A percentile compares a stretch with the other conserved stretches of the same genome.
Conservation (phyloP, 805 yeast species). For the Saccharomycopsis lassenensis region DNA sequence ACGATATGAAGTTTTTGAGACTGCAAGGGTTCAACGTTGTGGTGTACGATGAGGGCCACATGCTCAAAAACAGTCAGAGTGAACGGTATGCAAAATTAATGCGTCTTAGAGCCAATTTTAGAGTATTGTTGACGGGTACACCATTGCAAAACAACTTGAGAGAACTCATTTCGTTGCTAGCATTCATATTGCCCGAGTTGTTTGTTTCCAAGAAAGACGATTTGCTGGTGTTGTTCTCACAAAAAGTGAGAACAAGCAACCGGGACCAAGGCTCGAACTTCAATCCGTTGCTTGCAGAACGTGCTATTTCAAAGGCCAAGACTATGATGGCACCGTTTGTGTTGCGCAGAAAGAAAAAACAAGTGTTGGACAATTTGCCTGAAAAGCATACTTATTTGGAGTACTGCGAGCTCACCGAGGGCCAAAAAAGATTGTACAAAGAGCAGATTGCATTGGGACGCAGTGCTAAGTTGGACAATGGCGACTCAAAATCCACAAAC, state of each 20-base stretch:
- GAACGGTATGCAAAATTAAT: slow-evolving; percentile 83
- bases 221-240: slow-evolving; percentile 72
- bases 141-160: slow-evolving; percentile 89
- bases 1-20: slow-evolving; percentile 70
- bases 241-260: slow-evolving; percentile 63
- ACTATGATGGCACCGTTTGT: slow-evolving; percentile 99
- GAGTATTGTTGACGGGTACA: slow-evolving; percentile 88
- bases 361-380: slow-evolving; percentile 85
- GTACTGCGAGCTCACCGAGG: slow-evolving; percentile 49
- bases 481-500: slow-evolving; percentile 40
- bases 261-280: slow-evolving; percentile 27
- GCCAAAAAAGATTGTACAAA: slow-evolving; percentile 51
- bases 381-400: slow-evolving; percentile 54
- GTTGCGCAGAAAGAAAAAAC: slow-evolving; percentile 81
- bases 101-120: slow-evolving; percentile 73
- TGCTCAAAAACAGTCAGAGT: slow-evolving; percentile 80
- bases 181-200: slow-evolving; percentile 78
- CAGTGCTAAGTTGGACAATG: slow-evolving; percentile 22
- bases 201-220: slow-evolving; percentile 79
- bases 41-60: slow-evolving; percentile 96
- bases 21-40: slow-evolving; percentile 72
- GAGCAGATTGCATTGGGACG: slow-evolving; percentile 37
- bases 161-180: slow-evolving; percentile 81
- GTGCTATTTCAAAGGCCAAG: slow-evolving; percentile 87
- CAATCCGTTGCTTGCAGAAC: slow-evolving; percentile 78